Conservation (phyloP, 768 basidiomycete species). For the Hericium rajendrae region DNA sequence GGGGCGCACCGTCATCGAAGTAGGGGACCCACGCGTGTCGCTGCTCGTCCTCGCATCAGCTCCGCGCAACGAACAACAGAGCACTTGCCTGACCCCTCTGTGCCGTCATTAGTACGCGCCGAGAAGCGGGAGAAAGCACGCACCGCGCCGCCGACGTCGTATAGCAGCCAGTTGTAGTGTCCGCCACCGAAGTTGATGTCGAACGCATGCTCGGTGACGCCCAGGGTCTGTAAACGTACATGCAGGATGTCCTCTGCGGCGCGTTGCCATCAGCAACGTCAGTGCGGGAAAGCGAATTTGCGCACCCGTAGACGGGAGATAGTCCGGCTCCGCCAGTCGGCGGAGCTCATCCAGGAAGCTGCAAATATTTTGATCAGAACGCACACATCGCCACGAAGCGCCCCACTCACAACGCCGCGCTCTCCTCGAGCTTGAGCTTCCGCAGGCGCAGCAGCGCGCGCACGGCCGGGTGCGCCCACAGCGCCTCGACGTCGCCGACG, state of each 20-base stretch:
- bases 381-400: no score
- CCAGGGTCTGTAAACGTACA: slow-evolving; percentile 72
- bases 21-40: slow-evolving; percentile 77
- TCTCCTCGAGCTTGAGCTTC: slow-evolving; percentile 64
- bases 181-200: slow-evolving; percentile 53
- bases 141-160: slow-evolving; percentile 79
- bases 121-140: slow-evolving; percentile 19
- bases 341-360: slow-evolving; percentile 64
- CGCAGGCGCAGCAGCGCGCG: slow-evolving; percentile 44
- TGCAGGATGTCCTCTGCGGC: slow-evolving; percentile 63
- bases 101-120: not conserved
- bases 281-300: not conserved
- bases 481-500: slow-evolving; percentile 43
- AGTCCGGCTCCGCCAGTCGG: slow-evolving; percentile 60
- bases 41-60: slow-evolving; percentile 23
- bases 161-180: slow-evolving; percentile 67
- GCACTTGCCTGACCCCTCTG: slow-evolving; percentile 14
- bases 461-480: slow-evolving; percentile 68
- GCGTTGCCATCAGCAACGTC: not conserved
- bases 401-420: slow-evolving; percentile 55
- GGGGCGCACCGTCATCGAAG: slow-evolving; percentile 56
- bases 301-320: slow-evolving; percentile 60
- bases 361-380: slow-evolving; percentile 1
- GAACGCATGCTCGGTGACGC: slow-evolving; percentile 70
- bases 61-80: no score